These are phyloP conservation scores for Podospora bellae-mahoneyi DNA, from an alignment of 495 filamentous ascomycete genomes.

Conservation along the genomic window DNA sequence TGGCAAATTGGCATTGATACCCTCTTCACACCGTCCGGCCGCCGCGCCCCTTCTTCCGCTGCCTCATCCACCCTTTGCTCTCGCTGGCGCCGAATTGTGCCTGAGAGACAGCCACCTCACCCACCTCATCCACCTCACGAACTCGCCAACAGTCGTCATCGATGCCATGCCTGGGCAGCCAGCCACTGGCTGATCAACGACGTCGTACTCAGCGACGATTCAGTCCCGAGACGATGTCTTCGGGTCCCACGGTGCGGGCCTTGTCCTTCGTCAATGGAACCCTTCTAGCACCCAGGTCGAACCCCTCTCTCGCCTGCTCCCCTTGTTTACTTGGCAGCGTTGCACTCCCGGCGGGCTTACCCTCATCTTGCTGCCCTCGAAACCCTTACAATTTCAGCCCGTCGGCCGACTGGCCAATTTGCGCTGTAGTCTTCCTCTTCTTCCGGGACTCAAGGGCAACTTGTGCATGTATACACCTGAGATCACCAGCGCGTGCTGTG, in stretches of 20 bases:
- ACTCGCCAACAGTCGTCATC: background rate
- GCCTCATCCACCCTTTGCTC: background rate
- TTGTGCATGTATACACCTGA: slow-evolving; percentile 18
- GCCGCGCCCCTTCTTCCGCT: background rate
- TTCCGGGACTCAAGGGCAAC: slow-evolving; percentile 11
- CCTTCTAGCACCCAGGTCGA: background rate
- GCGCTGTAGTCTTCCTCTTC: background rate
- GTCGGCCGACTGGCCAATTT: background rate
- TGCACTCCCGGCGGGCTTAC: background rate
- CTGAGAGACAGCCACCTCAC: background rate
- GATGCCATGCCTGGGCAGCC: background rate
- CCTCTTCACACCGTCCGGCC: background rate
- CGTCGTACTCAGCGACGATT: background rate
- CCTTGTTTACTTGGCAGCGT: background rate
- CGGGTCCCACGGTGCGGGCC: slow-evolving; percentile 17
- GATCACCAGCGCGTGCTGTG: slow-evolving; percentile 26
- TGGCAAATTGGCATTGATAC: background rate
- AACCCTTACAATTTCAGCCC: slow-evolving; percentile 1
- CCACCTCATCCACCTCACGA: background rate
- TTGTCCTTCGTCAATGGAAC: slow-evolving; percentile 11
- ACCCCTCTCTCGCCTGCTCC: background rate
- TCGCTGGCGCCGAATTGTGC: background rate
- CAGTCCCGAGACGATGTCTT: slow-evolving; percentile 26
- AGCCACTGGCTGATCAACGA: background rate
- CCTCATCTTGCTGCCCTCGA: background rate